Evolutionary conservation across 2,329 filamentous ascomycete species (phyloP).

Genomic region (Trichoderma semiorbis): DNA sequence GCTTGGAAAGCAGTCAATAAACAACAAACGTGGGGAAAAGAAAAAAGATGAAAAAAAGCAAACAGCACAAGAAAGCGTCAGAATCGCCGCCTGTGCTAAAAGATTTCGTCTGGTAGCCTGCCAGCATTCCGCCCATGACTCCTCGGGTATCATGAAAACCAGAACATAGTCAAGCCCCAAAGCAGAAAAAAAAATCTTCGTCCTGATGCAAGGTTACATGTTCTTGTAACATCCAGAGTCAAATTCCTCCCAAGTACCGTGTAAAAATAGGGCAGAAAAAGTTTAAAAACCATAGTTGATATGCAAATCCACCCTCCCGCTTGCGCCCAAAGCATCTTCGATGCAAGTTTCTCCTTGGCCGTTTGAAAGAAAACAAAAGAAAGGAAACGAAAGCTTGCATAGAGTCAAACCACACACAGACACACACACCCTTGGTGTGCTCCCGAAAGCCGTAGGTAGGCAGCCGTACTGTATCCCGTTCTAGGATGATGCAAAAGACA

Average conservation of each 20-base stretch:
- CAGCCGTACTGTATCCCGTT: constrained; percentile 2
- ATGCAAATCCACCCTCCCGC: constrained; percentile 19
- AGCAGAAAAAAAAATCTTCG: constrained; percentile 23
- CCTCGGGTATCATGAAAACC: constrained; percentile 34
- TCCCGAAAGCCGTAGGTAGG: not conserved
- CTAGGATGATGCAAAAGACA: constrained; percentile 14
- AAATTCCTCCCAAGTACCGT: constrained; percentile 22
- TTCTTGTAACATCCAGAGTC: constrained; percentile 24
- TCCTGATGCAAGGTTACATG: constrained; percentile 28
- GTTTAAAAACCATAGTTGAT: constrained; percentile 13
- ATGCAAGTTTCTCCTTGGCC: constrained; percentile 7
- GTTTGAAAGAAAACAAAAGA: not conserved
- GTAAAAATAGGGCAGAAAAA: not conserved
- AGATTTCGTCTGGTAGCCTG: constrained; percentile 2
- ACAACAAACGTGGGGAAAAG: not conserved
- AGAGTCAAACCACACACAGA: not conserved
- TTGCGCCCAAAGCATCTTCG: constrained; percentile 16
- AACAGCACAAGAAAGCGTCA: not conserved
- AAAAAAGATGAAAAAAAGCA: not conserved
- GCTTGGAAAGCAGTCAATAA: not conserved
- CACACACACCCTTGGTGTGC: not conserved
- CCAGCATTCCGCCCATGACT: constrained; percentile 24
- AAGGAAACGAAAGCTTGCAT: not conserved
- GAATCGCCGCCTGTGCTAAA: not conserved
- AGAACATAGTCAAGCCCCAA: constrained; percentile 30